Evolutionary conservation across 176 grass and related monocot genomes (phyloP).

Genomic region (Phyllostachys edulis): DNA sequence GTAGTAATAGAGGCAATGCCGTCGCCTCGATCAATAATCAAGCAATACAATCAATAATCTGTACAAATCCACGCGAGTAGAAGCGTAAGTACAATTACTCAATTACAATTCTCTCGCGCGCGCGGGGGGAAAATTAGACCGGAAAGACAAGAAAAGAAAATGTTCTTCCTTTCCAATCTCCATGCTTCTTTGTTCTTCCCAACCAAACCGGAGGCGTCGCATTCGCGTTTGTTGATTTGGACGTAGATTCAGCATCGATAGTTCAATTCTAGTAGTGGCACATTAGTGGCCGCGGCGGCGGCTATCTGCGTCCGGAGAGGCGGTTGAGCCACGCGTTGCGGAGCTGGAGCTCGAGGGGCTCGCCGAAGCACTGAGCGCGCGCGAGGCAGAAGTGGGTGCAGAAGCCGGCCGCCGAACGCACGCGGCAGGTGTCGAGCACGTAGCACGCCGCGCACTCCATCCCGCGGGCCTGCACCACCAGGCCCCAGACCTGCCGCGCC

Average conservation of each 20-base stretch:
- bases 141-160: background rate
- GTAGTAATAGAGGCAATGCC: background rate
- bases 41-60: constrained; percentile 42
- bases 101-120: background rate
- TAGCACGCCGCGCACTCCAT: constrained; percentile 58
- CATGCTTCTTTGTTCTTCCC: background rate
- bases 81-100: background rate
- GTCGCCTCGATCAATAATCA: constrained; percentile 25
- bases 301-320: constrained; percentile 52
- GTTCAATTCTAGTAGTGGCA: background rate
- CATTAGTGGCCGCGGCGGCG: background rate
- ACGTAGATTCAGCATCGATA: background rate
- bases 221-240: background rate
- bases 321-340: constrained; percentile 72
- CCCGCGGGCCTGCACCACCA: constrained; percentile 58
- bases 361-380: constrained; percentile 77
- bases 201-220: constrained; percentile 1
- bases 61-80: constrained; percentile 20
- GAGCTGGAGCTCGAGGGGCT: constrained; percentile 67
- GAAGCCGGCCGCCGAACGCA: constrained; percentile 62
- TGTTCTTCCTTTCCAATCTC: constrained; percentile 8
- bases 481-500: constrained; percentile 37
- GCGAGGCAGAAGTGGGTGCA: constrained; percentile 94
- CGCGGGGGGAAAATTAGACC: background rate
- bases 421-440: constrained; percentile 76